Percentiles rank a stretch among this genome's conserved stretches.
phyloP scores from a whole-genome alignment of 2,329 filamentous ascomycete species.

The Fusarium ambrosium region DNA sequence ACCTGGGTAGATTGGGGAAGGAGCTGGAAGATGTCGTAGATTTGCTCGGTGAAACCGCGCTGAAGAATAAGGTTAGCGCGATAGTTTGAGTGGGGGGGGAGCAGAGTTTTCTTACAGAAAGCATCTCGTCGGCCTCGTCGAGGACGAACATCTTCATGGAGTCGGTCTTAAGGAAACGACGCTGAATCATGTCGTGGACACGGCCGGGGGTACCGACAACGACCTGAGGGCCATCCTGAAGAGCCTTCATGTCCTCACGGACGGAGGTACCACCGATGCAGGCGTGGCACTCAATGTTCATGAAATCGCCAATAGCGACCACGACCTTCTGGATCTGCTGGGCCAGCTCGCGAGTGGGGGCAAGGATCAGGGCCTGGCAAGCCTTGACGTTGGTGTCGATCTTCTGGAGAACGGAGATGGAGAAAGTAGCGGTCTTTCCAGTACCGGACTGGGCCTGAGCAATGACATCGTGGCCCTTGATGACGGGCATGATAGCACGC shows the following conservation, averaged over 20 bases:
- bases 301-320: conserved; percentile 98
- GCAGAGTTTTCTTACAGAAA: conserved; percentile 74
- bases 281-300: conserved; percentile 99
- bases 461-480: conserved; percentile 99
- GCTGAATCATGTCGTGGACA: conserved; percentile 99
- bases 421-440: conserved; percentile 99
- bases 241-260: conserved; percentile 98
- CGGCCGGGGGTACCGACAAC: conserved; percentile 98
- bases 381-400: conserved; percentile 95
- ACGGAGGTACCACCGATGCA: conserved; percentile 99
- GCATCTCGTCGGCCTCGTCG: conserved; percentile 99
- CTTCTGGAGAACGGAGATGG: conserved; percentile 98
- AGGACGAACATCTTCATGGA: conserved; percentile 99
- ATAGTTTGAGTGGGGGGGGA: background rate
- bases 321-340: conserved; percentile 99
- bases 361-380: conserved; percentile 98
- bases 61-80: conserved; percentile 58
- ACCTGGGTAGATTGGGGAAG: conserved; percentile 98
- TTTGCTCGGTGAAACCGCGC: conserved; percentile 99
- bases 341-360: conserved; percentile 97
- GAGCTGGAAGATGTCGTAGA: conserved; percentile 99
- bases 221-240: conserved; percentile 95
- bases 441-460: conserved; percentile 99
- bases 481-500: conserved; percentile 99
- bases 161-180: conserved; percentile 96